A percentile compares a stretch with the other conserved stretches of the same genome.
These are phyloP conservation scores for Abrus pulchellus DNA, from an alignment of 306 rosid genomes.

Conservation along the genomic window DNA sequence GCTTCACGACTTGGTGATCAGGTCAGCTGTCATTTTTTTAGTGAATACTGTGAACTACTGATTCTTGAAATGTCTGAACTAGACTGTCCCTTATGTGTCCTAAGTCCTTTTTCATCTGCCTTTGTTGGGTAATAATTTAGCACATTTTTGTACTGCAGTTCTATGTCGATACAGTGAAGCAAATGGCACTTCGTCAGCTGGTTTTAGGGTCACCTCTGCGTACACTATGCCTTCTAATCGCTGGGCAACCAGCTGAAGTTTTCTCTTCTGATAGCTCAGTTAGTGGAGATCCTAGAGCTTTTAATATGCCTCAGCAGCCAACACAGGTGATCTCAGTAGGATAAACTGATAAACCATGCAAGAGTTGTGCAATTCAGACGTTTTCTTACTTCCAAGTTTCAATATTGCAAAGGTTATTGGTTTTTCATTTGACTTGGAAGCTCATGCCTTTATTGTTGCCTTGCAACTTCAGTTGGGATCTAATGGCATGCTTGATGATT, in stretches of 20 bases:
- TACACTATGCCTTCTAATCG: conserved; percentile 91
- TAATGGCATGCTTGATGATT: conserved; percentile 79
- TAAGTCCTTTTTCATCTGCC: conserved; percentile 35
- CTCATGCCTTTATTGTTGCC: conserved; percentile 38
- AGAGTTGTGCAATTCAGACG: conserved; percentile 7
- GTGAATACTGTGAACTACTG: conserved; percentile 9
- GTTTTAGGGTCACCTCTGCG: conserved; percentile 94
- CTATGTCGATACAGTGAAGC: conserved; percentile 87
- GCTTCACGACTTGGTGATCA: conserved; percentile 95
- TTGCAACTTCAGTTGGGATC: conserved; percentile 64
- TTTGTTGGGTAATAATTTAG: conserved; percentile 42
- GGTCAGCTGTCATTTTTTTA: conserved; percentile 56
- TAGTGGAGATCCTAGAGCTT: conserved; percentile 50
- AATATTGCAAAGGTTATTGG: conserved; percentile 14
- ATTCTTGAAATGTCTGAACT: conserved; percentile 40
- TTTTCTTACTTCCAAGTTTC: conserved; percentile 23
- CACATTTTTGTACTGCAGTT: conserved; percentile 69
- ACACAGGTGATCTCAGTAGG: conserved; percentile 67
- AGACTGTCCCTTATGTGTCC: conserved; percentile 42
- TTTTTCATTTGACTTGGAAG: conserved; percentile 41
- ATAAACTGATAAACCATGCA: conserved; percentile 20
- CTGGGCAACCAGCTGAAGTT: conserved; percentile 97
- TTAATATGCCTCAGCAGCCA: conserved; percentile 58
- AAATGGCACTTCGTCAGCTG: conserved; percentile 86
- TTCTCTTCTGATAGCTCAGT: conserved; percentile 61